A percentile compares a stretch with the other conserved stretches of the same genome.
Evolutionary conservation across 2,329 filamentous ascomycete species (phyloP).

Genomic region (Stemphylium beticola): DNA sequence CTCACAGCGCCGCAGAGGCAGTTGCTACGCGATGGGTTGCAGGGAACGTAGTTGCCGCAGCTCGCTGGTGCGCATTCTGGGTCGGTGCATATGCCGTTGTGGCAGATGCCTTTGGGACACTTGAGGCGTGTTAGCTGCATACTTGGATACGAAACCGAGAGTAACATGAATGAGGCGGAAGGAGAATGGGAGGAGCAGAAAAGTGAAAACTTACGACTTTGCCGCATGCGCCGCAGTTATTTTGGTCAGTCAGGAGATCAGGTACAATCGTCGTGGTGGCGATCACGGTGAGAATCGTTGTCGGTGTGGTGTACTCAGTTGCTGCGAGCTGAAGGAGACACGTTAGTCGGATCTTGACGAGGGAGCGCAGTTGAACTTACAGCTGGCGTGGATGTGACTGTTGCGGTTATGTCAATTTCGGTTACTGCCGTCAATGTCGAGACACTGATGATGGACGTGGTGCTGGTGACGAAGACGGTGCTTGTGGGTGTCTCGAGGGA

Average conservation of each 20-base stretch:
- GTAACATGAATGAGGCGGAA: no score
- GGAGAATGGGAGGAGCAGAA: no score
- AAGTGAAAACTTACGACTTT: neutral
- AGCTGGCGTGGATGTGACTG: neutral
- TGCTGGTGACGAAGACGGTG: neutral
- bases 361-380: neutral
- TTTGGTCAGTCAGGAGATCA: neutral
- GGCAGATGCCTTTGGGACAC: neutral
- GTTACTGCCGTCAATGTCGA: neutral
- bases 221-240: slow-evolving; percentile 5
- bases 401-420: neutral
- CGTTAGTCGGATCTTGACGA: neutral
- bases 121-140: neutral
- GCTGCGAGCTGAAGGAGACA: neutral
- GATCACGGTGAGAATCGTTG: neutral
- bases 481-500: neutral
- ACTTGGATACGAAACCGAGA: no score
- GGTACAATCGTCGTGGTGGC: neutral
- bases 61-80: neutral
- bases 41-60: neutral
- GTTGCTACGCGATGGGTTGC: neutral
- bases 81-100: neutral
- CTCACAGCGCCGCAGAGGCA: neutral
- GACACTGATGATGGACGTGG: neutral
- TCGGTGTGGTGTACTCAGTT: neutral